Conservation (phyloP, 768 basidiomycete genomes). For the Lentinula boryana region DNA sequence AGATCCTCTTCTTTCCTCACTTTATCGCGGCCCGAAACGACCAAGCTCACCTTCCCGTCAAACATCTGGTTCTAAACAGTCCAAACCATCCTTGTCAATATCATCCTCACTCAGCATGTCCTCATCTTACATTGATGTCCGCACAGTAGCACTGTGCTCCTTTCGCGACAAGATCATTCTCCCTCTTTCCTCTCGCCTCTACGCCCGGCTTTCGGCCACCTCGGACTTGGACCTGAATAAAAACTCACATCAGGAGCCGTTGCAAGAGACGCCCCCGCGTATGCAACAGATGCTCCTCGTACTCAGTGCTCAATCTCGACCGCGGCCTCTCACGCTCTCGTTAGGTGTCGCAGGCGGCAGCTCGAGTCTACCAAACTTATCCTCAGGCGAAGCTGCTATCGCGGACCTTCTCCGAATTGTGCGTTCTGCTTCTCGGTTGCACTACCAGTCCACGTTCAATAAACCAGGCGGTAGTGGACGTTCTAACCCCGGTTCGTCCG, state of each 20-base stretch:
- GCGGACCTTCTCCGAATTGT: conserved; percentile 59
- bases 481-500: conserved; percentile 17
- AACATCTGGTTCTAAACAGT: conserved; percentile 37
- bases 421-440: conserved; percentile 41
- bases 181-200: conserved; percentile 52
- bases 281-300: conserved; percentile 84
- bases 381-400: conserved; percentile 62
- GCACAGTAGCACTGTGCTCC: conserved; percentile 69
- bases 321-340: conserved; percentile 51
- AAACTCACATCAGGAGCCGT: conserved; percentile 37
- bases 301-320: conserved; percentile 63
- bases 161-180: conserved; percentile 79
- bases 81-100: conserved; percentile 26
- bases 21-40: conserved; percentile 59
- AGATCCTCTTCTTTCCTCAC: conserved; percentile 57
- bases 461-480: conserved; percentile 16
- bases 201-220: conserved; percentile 40
- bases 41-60: conserved; percentile 46
- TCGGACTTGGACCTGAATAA: conserved; percentile 26
- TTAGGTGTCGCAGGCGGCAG: conserved; percentile 29
- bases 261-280: conserved; percentile 53
- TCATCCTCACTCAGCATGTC: conserved; percentile 25
- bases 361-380: conserved; percentile 47
- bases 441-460: conserved; percentile 11
- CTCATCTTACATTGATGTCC: conserved; percentile 66